Base-by-base conservation (phyloP, 192 early-diverging fungal species). In the Coemansia pectinata region DNA sequence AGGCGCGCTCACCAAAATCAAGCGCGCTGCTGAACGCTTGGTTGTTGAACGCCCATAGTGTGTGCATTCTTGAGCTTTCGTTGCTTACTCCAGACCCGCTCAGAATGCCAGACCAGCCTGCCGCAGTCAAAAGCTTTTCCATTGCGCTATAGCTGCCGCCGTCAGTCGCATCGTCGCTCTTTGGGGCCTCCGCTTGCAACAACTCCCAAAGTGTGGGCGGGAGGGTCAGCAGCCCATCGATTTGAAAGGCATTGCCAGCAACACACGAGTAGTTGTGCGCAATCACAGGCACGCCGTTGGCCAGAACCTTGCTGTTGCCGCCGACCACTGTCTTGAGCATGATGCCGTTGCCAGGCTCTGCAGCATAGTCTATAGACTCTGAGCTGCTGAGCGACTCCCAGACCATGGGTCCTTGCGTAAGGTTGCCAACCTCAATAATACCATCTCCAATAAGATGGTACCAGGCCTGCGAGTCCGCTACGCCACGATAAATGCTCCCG, bases 31-130 rank as follows among this genome's bases (percentile, higher is more conserved):
- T 57, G 23, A 84, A 84, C 2, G 70, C 81, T 11, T 27, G 66
- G 73, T 84, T 71, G 50, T 25, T 72, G 59, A 84, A 78, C 36
- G 81, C 81, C 76, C 76, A 84, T 58, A 84, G 57, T 42, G 81
- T 84, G 66, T 79, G 73, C 70, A 79, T 74, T 17, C 29, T 48
- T 29, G 15, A n/a, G 14, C 34, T 25, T 21, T 55, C 67, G 15
- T 44, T 62, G 65, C 40, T 33, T 23, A 47, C 64, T 11, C 36
- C 59, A 1, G 57, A 2, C 27, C 42, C 14, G 62, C 40, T 70
- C 31, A 84, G 63, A 19, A 71, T 52, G 44, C 67, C 59, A 39
- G 63, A 64, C 81, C 77, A 79, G n/a, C 73, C 77, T 8, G 81
- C 76, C 17, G 71, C 65, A 11, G 45, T 41, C 23, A 84, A 38